Evolutionary conservation across 305 asterid genomes (phyloP), one percentile per base, ranked within the genome.

Genomic region (Striga hermonthica): DNA sequence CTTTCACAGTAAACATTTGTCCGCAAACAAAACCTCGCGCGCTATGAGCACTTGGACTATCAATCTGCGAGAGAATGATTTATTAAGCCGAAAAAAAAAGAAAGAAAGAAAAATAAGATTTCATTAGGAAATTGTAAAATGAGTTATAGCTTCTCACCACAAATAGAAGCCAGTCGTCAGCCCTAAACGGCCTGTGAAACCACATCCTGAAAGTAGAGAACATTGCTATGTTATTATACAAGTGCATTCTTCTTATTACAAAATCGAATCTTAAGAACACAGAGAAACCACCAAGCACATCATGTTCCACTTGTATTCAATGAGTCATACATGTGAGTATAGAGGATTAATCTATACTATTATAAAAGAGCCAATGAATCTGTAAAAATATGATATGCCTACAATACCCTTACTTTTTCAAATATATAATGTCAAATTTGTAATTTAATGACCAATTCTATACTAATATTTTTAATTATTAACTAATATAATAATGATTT

Each of bases 91-190:
- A 53, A 52, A 38, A 53, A 64, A 22, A 47, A 31, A n/a, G n/a
- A n/a, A n/a, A n/a, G n/a, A 52, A 28, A 56, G 31, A 36, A 35
- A 49, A 56, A 52, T 31, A 7, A 59, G 55, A 22, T 64, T 66
- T 63, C 56, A 69, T 38, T 52, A n/a, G 37, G 13, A 57, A 59
- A 45, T 5, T 54, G 4, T 11, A 36, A 31, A 38, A 62, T 34
- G 35, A 62, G 62, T 50, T 54, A 49, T 35, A 47, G 72, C 36
- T 69, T 75, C 96, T 85, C 71, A 90, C 99, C 77, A 82, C 97
- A 83, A 77, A 94, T 75, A 93, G 80, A 79, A 90, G 75, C 99
- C 99, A 93, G 60, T 93, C 99, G 72, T 93, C 99, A 59, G 97
- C 95, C 81, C 91, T 84, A 65, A 90, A 73, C 62, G 89, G 74